phyloP scores from a whole-genome alignment of 2,329 filamentous ascomycete genomes.

The Sporothrix schenckii region DNA sequence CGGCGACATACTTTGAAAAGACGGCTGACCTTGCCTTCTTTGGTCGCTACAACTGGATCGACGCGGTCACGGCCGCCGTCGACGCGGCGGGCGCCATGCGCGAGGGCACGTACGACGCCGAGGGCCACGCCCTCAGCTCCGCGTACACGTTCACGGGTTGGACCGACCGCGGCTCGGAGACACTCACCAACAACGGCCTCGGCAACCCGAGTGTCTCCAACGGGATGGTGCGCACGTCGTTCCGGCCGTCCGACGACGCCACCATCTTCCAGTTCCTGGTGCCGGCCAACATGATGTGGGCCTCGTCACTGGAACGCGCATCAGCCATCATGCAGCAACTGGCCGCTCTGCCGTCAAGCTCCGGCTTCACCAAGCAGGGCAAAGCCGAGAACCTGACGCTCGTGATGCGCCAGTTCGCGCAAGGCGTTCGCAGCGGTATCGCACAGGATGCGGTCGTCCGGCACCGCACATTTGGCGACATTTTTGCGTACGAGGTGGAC shows the following conservation, averaged over 20 bases:
- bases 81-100: constrained; percentile 70
- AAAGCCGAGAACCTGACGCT: constrained; percentile 48
- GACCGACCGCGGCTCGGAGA: constrained; percentile 77
- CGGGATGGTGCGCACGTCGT: constrained; percentile 83
- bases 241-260: constrained; percentile 87
- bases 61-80: constrained; percentile 71
- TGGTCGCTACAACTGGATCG: constrained; percentile 70
- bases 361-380: constrained; percentile 31
- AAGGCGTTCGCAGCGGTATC: constrained; percentile 46
- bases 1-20: constrained; percentile 74
- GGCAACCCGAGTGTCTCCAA: constrained; percentile 78
- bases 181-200: constrained; percentile 72
- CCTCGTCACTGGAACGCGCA: constrained; percentile 60
- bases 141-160: constrained; percentile 77
- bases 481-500: constrained; percentile 74
- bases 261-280: constrained; percentile 85
- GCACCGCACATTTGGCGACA: constrained; percentile 53
- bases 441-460: constrained; percentile 35
- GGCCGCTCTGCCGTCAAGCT: constrained; percentile 36
- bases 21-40: constrained; percentile 77
- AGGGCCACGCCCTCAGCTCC: constrained; percentile 58
- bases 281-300: constrained; percentile 85
- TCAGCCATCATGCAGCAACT: constrained; percentile 51
- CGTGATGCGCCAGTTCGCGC: constrained; percentile 61
- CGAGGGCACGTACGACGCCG: constrained; percentile 68